Evolutionary conservation across 495 filamentous ascomycete species (phyloP).

Genomic region (Aspergillus hancockii): DNA sequence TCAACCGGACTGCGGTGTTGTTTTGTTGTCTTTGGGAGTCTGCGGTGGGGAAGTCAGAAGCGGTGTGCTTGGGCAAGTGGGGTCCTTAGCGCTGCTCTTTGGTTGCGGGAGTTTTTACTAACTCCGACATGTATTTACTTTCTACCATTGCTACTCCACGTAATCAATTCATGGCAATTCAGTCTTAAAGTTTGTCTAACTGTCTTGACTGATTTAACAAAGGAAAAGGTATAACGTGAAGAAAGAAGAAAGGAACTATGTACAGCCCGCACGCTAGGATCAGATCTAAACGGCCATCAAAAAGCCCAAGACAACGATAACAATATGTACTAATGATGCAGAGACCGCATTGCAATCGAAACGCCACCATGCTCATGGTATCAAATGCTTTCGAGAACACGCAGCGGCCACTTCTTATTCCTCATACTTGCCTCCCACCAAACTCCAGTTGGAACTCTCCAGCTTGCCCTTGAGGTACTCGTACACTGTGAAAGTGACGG

Average conservation of each 20-base stretch:
- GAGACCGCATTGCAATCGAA: conserved; percentile 22
- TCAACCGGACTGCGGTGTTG: not conserved
- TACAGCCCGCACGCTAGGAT: conserved; percentile 21
- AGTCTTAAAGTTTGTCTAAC: conserved; percentile 3
- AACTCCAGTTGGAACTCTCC: conserved; percentile 67
- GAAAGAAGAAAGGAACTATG: conserved; percentile 19
- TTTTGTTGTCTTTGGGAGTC: not conserved
- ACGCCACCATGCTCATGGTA: conserved; percentile 37
- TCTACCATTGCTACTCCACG: not conserved
- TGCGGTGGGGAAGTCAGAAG: conserved; percentile 5
- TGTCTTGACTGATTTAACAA: conserved; percentile 9
- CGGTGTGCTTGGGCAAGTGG: conserved; percentile 1
- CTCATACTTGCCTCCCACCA: conserved; percentile 69
- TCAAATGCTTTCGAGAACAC: conserved; percentile 32
- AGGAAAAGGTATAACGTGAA: conserved; percentile 14
- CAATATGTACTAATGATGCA: conserved; percentile 21
- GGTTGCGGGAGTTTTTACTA: not conserved
- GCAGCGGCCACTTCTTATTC: conserved; percentile 55
- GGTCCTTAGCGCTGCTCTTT: conserved; percentile 2
- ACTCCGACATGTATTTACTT: not conserved
- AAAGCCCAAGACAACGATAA: conserved; percentile 11
- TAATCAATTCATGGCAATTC: not conserved
- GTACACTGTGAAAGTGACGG: conserved; percentile 97
- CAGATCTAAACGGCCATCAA: conserved; percentile 10
- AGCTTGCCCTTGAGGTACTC: conserved; percentile 85